Conservation (phyloP, 306 rosid species). For the Prunus mume region DNA sequence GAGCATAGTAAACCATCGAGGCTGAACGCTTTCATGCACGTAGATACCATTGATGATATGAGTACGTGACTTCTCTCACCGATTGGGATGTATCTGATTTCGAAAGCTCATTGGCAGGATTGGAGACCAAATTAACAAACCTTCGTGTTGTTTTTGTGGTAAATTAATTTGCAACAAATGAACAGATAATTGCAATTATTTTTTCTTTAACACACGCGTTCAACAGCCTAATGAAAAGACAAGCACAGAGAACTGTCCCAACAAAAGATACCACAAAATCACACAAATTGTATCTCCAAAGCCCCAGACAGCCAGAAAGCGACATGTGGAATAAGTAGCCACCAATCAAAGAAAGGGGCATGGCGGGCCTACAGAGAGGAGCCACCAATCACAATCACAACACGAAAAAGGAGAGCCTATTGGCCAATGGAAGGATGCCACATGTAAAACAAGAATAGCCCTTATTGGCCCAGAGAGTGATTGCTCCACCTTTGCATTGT, state of each 20-base stretch:
- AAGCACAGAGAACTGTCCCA: background rate
- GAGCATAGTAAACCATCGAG: too few species aligned
- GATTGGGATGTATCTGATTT: background rate
- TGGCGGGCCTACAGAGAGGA: background rate
- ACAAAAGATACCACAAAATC: background rate
- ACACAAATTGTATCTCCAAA: background rate
- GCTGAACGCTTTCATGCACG: too few species aligned
- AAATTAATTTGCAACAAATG: background rate
- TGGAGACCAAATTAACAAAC: too few species aligned
- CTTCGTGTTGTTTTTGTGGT: background rate
- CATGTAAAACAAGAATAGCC: background rate
- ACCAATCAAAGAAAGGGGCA: background rate
- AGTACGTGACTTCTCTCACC: background rate
- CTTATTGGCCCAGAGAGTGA: background rate
- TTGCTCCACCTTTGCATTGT: background rate
- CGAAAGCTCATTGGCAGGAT: background rate
- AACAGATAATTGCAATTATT: background rate
- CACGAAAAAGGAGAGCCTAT: background rate
- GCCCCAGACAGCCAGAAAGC: background rate
- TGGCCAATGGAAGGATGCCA: background rate
- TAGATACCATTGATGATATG: too few species aligned
- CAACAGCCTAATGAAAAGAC: background rate
- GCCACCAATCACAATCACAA: background rate
- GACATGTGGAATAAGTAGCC: constrained; percentile 8
- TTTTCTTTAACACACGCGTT: background rate